Conservation (phyloP, 768 basidiomycete species). For the Boletus rufocinnamomeus region DNA sequence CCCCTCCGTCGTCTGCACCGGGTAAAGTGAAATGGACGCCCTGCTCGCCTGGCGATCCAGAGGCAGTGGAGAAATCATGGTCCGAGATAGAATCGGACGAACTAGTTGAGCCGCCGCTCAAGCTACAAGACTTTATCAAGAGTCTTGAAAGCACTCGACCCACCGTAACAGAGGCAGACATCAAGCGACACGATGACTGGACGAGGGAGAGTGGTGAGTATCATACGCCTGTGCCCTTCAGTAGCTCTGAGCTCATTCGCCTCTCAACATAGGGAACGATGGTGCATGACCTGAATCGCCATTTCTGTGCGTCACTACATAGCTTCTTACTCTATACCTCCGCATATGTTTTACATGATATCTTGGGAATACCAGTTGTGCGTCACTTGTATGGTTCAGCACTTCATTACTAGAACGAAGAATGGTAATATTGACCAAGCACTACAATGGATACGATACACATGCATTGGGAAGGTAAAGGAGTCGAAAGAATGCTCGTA, state of each 20-base stretch:
- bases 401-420: conserved; percentile 7
- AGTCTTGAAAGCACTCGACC: conserved; percentile 77
- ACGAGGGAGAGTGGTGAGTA: conserved; percentile 77
- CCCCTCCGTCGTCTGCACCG: conserved; percentile 29
- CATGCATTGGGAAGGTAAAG: conserved; percentile 8
- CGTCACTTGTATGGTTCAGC: not conserved
- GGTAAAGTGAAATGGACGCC: conserved; percentile 77
- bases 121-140: conserved; percentile 76
- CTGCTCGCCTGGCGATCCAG: conserved; percentile 90
- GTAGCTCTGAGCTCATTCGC: not conserved
- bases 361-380: conserved; percentile 16
- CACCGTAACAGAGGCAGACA: conserved; percentile 88
- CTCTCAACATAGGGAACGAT: conserved; percentile 29
- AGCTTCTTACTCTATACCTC: conserved; percentile 25
- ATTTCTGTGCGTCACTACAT: conserved; percentile 1
- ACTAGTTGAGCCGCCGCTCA: conserved; percentile 84
- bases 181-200: conserved; percentile 81
- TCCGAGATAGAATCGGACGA: conserved; percentile 85
- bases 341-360: conserved; percentile 10
- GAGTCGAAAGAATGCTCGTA: conserved; percentile 8
- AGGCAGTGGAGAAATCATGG: conserved; percentile 88
- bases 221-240: not conserved
- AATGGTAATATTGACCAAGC: conserved; percentile 21
- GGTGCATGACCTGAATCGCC: conserved; percentile 28
- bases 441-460: conserved; percentile 26